Percentiles rank a stretch among this genome's conserved stretches.
phyloP scores from a whole-genome alignment of 208 protist species.

The Vickermania ingenoplastis region DNA sequence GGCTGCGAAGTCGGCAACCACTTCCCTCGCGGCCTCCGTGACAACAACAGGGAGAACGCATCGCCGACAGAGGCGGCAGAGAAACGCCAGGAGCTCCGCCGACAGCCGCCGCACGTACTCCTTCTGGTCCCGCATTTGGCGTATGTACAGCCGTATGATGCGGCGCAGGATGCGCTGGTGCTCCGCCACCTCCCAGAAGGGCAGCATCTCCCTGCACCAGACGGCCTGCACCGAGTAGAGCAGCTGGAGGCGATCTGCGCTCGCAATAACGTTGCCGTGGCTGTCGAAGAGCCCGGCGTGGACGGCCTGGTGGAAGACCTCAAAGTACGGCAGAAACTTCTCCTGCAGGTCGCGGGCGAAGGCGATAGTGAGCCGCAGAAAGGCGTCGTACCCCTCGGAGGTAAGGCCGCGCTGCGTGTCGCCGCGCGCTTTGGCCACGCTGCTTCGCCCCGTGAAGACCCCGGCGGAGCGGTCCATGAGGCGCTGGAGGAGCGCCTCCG shows the following conservation, averaged over 20 bases:
- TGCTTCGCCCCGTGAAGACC: constrained; percentile 11
- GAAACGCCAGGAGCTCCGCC: constrained; percentile 64
- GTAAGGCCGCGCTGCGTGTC: constrained; percentile 13
- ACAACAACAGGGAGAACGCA: constrained; percentile 46
- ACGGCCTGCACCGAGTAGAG: constrained; percentile 73
- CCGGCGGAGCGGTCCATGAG: constrained; percentile 38
- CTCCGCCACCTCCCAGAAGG: constrained; percentile 29
- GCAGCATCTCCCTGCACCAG: constrained; percentile 77
- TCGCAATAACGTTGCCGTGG: constrained; percentile 45
- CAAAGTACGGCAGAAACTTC: constrained; percentile 73
- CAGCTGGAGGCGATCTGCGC: constrained; percentile 64
- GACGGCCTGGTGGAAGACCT: constrained; percentile 76
- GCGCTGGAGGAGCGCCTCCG: constrained; percentile 48
- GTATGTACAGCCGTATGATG: constrained; percentile 54
- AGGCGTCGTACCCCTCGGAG: constrained; percentile 70
- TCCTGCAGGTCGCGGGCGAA: constrained; percentile 71
- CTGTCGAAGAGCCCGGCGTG: constrained; percentile 70
- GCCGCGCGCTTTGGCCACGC: background rate
- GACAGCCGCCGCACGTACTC: constrained; percentile 79
- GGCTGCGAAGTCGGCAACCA: constrained; percentile 33
- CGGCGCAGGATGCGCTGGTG: constrained; percentile 25
- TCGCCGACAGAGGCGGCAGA: constrained; percentile 37
- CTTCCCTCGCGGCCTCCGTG: constrained; percentile 34
- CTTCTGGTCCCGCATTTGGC: constrained; percentile 66
- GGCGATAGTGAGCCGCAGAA: constrained; percentile 67